phyloP scores from a whole-genome alignment of 148 eudicot genomes.

The Dianthus caryophyllus region DNA sequence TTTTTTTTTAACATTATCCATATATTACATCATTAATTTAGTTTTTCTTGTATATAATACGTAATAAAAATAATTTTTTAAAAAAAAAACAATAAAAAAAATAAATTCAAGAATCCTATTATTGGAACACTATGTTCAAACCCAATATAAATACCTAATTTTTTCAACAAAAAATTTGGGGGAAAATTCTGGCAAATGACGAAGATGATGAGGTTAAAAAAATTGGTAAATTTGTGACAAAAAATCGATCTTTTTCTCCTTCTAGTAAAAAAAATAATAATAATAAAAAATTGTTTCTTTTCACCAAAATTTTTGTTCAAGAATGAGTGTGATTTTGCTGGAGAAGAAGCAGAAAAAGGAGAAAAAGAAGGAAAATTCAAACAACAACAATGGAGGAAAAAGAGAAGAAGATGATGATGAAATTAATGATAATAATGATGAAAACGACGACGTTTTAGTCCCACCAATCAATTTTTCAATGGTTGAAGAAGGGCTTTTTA shows the following conservation, averaged over 20 bases:
- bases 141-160: neutral
- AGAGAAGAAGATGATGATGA: too few species aligned
- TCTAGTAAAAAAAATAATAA: neutral
- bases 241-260: conserved; percentile 10
- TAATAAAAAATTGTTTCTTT: neutral
- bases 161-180: conserved; percentile 4
- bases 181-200: too few species aligned
- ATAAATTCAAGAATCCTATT: too few species aligned
- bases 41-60: too few species aligned
- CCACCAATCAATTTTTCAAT: conserved; percentile 65
- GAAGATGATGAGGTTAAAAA: neutral
- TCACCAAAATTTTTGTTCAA: neutral
- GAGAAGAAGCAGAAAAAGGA: conserved; percentile 2
- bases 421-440: too few species aligned
- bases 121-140: neutral
- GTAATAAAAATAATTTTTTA: too few species aligned
- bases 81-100: too few species aligned
- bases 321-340: conserved; percentile 7
- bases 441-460: conserved; percentile 30
- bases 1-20: too few species aligned
- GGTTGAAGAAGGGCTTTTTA: conserved; percentile 67
- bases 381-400: too few species aligned
- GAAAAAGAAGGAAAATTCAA: too few species aligned
- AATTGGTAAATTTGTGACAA: conserved; percentile 19
- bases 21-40: too few species aligned